These are phyloP conservation scores for Leucosporidium yakuticum DNA, from an alignment of 768 basidiomycete genomes.

Conservation along the genomic window DNA sequence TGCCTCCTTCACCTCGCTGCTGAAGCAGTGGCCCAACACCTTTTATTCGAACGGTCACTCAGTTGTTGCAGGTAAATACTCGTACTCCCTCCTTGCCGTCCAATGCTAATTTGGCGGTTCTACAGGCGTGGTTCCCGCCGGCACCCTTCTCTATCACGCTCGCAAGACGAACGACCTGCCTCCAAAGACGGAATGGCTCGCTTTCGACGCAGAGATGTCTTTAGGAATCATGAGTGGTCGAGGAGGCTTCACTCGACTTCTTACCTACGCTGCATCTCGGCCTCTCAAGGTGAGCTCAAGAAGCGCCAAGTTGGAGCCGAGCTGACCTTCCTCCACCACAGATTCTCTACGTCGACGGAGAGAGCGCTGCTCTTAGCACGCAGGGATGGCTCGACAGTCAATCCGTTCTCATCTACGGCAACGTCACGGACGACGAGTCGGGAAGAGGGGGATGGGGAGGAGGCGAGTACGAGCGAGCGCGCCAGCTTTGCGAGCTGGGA, in stretches of 20 bases:
- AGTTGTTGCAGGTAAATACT: conserved; percentile 14
- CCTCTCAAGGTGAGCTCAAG: conserved; percentile 8
- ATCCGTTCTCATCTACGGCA: conserved; percentile 37
- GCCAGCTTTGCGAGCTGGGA: conserved; percentile 4
- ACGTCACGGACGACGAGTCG: conserved; percentile 19
- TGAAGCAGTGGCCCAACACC: conserved; percentile 22
- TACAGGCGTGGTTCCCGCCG: conserved; percentile 32
- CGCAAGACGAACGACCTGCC: conserved; percentile 20
- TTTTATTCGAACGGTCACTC: conserved; percentile 37
- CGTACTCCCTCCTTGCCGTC: too few relatives aligned
- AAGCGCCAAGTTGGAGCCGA: too few relatives aligned
- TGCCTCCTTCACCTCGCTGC: neutral
- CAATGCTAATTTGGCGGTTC: too few relatives aligned
- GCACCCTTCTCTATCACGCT: conserved; percentile 39
- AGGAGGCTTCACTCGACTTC: conserved; percentile 29
- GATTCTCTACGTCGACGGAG: conserved; percentile 36
- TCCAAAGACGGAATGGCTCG: conserved; percentile 38
- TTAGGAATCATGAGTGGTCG: conserved; percentile 35
- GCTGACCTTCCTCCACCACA: neutral
- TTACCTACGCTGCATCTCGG: conserved; percentile 35
- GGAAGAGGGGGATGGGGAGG: neutral
- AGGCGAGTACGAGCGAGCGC: neutral
- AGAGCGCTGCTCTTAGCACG: conserved; percentile 31
- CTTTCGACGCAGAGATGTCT: conserved; percentile 40
- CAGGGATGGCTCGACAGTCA: conserved; percentile 40